Evolutionary conservation across 2,329 filamentous ascomycete genomes (phyloP).

Genomic region (Penicillium sp.): DNA sequence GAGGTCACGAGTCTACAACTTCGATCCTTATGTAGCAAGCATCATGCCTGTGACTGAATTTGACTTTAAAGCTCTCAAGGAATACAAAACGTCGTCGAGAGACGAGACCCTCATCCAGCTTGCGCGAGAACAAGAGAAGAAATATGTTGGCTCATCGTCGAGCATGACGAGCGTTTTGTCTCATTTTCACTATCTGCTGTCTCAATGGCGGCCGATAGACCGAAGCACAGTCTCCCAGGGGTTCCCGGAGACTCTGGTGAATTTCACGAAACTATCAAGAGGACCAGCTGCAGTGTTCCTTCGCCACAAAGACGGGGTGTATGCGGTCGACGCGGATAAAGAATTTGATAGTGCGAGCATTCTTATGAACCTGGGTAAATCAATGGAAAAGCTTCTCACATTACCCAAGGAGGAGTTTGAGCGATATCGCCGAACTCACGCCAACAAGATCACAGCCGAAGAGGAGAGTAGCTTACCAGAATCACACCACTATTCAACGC

Average conservation of each 20-base stretch:
- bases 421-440: slow-evolving; percentile 68
- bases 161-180: slow-evolving; percentile 86
- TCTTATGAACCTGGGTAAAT: slow-evolving; percentile 87
- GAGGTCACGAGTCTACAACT: slow-evolving; percentile 86
- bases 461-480: slow-evolving; percentile 70
- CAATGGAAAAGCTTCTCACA: slow-evolving; percentile 93
- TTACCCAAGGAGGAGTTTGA: slow-evolving; percentile 78
- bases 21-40: slow-evolving; percentile 86
- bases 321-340: slow-evolving; percentile 96
- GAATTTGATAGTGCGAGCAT: slow-evolving; percentile 81
- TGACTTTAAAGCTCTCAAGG: slow-evolving; percentile 79
- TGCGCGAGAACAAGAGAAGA: slow-evolving; percentile 63
- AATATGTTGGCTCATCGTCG: slow-evolving; percentile 91
- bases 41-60: slow-evolving; percentile 95
- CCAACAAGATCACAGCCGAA: slow-evolving; percentile 62
- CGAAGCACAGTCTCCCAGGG: slow-evolving; percentile 61
- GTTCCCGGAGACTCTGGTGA: slow-evolving; percentile 59
- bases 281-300: slow-evolving; percentile 78
- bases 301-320: slow-evolving; percentile 75
- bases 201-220: slow-evolving; percentile 72
- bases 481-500: slow-evolving; percentile 79
- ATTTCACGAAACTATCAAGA: slow-evolving; percentile 69
- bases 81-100: slow-evolving; percentile 87
- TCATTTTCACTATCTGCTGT: slow-evolving; percentile 91
- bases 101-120: slow-evolving; percentile 68